Evolutionary conservation across 176 grass and related monocot species (phyloP).

Genomic region (Pontederia crassipes): DNA sequence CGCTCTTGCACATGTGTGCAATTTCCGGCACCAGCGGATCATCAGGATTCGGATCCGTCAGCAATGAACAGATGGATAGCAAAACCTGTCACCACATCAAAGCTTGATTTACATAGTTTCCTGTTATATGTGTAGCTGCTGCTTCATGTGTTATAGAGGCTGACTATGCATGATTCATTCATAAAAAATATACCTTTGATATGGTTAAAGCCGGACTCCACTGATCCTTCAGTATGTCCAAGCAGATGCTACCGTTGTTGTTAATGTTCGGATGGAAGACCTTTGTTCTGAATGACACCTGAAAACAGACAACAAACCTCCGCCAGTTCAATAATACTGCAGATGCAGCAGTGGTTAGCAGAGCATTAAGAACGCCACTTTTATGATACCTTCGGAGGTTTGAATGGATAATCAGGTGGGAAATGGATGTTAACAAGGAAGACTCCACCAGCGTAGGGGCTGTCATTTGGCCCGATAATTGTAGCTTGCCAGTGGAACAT

Average conservation of each 20-base stretch:
- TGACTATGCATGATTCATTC: not conserved
- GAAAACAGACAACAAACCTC: not conserved
- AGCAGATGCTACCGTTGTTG: conserved; percentile 10
- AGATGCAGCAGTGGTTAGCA: not conserved
- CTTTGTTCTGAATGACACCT: conserved; percentile 14
- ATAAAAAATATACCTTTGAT: not conserved
- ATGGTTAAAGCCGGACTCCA: conserved; percentile 13
- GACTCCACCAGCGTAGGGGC: conserved; percentile 7
- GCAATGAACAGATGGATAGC: conserved; percentile 8
- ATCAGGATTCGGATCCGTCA: conserved; percentile 10
- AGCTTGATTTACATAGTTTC: not conserved
- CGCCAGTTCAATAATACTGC: not conserved
- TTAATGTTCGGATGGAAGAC: conserved; percentile 18
- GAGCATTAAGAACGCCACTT: not conserved
- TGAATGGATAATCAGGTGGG: conserved; percentile 14
- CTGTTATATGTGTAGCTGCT: not conserved
- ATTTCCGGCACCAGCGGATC: conserved; percentile 11
- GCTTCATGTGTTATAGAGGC: not conserved
- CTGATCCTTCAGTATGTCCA: conserved; percentile 19
- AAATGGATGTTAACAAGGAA: conserved; percentile 14
- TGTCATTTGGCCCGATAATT: conserved; percentile 13
- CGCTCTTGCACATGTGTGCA: conserved; percentile 11
- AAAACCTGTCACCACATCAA: not conserved
- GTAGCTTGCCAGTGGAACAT: not conserved
- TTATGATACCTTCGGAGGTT: conserved; percentile 9